Conservation (phyloP, 179 eudicot genomes). For the Silene vulgaris region DNA sequence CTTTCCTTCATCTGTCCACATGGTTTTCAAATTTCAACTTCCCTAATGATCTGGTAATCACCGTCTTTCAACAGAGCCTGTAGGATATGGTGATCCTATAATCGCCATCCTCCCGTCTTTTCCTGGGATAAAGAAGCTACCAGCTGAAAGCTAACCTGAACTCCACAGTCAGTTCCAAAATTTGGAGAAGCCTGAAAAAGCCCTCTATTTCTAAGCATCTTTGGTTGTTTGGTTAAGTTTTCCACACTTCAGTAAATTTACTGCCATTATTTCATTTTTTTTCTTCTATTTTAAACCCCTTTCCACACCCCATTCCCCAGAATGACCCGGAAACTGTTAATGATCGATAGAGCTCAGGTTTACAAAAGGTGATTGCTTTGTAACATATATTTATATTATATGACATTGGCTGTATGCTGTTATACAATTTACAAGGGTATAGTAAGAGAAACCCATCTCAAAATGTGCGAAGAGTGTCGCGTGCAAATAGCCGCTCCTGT, state of each 20-base stretch:
- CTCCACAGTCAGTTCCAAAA: background rate
- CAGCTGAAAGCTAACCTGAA: slow-evolving; percentile 1
- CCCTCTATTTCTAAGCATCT: background rate
- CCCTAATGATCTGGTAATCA: slow-evolving; percentile 1
- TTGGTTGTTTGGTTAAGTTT: background rate
- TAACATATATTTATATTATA: background rate
- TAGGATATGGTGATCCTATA: slow-evolving; percentile 85
- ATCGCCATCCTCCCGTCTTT: slow-evolving; percentile 86
- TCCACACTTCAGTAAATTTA: background rate
- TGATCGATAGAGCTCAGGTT: background rate
- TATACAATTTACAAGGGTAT: background rate
- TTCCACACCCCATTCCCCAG: background rate
- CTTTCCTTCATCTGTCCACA: background rate
- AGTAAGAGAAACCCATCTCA: too few relatives aligned
- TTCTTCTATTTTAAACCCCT: background rate
- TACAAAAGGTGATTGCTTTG: slow-evolving; percentile 1
- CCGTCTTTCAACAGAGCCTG: slow-evolving; percentile 57
- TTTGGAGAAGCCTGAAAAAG: slow-evolving; percentile 10
- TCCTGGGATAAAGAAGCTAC: slow-evolving; percentile 75
- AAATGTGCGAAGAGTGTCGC: too few relatives aligned
- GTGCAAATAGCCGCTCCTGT: too few relatives aligned
- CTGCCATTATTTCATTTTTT: slow-evolving; percentile 2
- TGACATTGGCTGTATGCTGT: background rate
- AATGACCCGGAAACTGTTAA: background rate
- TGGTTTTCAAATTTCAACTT: background rate